Conservation (phyloP, 495 filamentous ascomycete species). For the Penicillium nucicola region DNA sequence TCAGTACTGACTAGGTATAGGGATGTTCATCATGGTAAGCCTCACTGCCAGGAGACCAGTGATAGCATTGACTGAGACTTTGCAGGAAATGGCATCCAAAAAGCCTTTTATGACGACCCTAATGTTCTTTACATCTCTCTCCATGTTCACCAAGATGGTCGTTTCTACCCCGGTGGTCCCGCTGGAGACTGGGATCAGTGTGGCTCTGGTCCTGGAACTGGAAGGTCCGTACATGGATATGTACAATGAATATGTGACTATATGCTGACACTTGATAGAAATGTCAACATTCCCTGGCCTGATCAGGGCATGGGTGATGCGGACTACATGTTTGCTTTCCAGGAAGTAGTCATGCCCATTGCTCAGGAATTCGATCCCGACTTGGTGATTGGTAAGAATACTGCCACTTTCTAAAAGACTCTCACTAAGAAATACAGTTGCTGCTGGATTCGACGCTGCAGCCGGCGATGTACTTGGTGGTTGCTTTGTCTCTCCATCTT, state of each 20-base stretch:
- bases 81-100: slow-evolving; percentile 89
- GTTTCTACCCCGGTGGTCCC: slow-evolving; percentile 79
- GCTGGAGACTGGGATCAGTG: slow-evolving; percentile 76
- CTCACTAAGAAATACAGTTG: slow-evolving; percentile 49
- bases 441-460: slow-evolving; percentile 95
- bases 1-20: slow-evolving; percentile 34
- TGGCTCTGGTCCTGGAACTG: slow-evolving; percentile 69
- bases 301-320: slow-evolving; percentile 93
- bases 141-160: slow-evolving; percentile 80
- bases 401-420: neutral
- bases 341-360: slow-evolving; percentile 96
- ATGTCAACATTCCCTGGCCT: slow-evolving; percentile 94
- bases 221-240: slow-evolving; percentile 46
- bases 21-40: slow-evolving; percentile 63
- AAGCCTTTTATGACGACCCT: slow-evolving; percentile 90
- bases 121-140: slow-evolving; percentile 95
- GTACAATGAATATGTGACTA: neutral
- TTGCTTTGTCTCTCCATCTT: slow-evolving; percentile 84
- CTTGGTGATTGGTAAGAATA: slow-evolving; percentile 70
- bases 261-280: slow-evolving; percentile 45
- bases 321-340: slow-evolving; percentile 95
- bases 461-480: slow-evolving; percentile 88
- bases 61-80: slow-evolving; percentile 14
- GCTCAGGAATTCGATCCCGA: slow-evolving; percentile 91
- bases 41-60: neutral